Evolutionary conservation across 371 early-diverging fungal species (phyloP).

Genomic region (Zopfochytrium polystomum): DNA sequence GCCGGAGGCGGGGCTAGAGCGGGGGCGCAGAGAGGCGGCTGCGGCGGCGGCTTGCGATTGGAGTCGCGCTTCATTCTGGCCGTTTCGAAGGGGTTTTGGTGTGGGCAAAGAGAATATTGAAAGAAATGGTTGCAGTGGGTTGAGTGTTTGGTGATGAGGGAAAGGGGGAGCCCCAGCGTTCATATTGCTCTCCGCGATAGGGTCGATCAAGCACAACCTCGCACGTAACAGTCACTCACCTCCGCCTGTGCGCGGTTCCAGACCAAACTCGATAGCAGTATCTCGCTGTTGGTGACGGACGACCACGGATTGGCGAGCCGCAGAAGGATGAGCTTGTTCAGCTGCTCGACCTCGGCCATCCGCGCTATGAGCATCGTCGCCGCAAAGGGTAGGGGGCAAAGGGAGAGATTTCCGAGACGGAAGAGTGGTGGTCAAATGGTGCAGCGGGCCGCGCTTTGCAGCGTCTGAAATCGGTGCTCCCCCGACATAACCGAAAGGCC

Average conservation of each 20-base stretch:
- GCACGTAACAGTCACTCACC: not conserved
- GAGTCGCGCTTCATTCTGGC: not conserved
- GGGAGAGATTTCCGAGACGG: not conserved
- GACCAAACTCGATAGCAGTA: constrained; percentile 12
- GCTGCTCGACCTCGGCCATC: constrained; percentile 18
- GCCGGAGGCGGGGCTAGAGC: not conserved
- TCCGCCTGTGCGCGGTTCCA: constrained; percentile 16
- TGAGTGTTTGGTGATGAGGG: too few species aligned
- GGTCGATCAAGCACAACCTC: not conserved
- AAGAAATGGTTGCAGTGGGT: too few species aligned
- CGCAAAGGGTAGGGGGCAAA: too few species aligned
- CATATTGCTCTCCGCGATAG: too few species aligned
- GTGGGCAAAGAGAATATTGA: too few species aligned
- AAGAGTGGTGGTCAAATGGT: too few species aligned
- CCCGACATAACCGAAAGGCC: too few species aligned
- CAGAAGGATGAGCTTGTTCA: constrained; percentile 20
- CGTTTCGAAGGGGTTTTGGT: not conserved
- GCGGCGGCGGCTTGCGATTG: constrained; percentile 1
- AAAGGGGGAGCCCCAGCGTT: too few species aligned
- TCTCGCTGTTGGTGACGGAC: constrained; percentile 17
- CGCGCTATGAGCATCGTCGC: constrained; percentile 15
- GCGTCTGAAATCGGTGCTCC: too few species aligned
- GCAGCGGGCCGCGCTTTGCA: too few species aligned
- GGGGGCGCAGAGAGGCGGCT: not conserved
- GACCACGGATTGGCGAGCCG: constrained; percentile 29